These are phyloP conservation scores for Solanum hybrid DNA, from an alignment of 305 asterid genomes.

Conservation along the genomic window DNA sequence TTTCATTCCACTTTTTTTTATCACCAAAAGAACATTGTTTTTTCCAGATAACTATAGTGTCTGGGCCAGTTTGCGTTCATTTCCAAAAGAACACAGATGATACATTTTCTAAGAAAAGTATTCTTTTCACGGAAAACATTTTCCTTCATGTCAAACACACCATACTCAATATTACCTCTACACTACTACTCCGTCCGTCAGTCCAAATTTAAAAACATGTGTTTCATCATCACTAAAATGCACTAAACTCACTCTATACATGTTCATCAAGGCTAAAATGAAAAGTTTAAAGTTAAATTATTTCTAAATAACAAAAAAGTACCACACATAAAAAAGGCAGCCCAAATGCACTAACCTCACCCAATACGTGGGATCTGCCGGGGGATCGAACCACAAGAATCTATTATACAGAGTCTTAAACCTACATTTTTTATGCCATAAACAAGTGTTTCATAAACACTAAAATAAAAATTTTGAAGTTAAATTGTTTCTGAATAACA, in stretches of 20 bases:
- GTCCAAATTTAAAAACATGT: background rate
- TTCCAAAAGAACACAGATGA: background rate
- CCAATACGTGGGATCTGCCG: background rate
- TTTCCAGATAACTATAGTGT: background rate
- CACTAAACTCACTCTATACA: background rate
- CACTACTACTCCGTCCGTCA: background rate
- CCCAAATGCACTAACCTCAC: background rate
- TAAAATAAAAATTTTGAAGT: background rate
- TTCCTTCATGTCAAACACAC: background rate
- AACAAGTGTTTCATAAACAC: background rate
- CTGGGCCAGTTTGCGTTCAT: accelerated
- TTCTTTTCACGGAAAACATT: background rate
- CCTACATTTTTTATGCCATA: background rate
- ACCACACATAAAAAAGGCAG: background rate
- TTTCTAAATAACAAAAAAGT: background rate
- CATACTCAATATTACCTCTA: background rate
- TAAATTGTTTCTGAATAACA: background rate
- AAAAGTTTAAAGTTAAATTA: background rate
- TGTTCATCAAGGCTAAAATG: background rate
- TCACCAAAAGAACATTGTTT: background rate
- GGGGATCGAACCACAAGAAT: background rate
- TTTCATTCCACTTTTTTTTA: background rate
- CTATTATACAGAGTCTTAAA: background rate
- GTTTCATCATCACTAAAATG: background rate
- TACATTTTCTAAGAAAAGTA: background rate